A percentile compares a stretch with the other conserved stretches of the same genome.
phyloP scores from a whole-genome alignment of 495 filamentous ascomycete genomes.

The Penicillium daleae region DNA sequence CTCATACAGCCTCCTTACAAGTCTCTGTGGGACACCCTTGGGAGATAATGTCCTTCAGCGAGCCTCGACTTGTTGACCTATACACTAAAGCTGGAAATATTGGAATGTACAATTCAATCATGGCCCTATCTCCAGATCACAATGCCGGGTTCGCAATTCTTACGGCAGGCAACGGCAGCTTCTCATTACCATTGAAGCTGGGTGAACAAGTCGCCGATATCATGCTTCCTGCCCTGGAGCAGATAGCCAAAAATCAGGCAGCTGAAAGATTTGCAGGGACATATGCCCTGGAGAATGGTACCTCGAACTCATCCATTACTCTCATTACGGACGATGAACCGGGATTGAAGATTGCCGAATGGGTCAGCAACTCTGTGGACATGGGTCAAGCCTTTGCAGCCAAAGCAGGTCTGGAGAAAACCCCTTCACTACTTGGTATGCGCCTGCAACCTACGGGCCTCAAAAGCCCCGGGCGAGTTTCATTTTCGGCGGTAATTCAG shows the following conservation, averaged over 20 bases:
- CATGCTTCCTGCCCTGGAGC: constrained; percentile 48
- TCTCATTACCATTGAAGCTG: constrained; percentile 20
- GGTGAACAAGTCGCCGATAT: constrained; percentile 37
- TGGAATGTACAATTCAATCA: constrained; percentile 44
- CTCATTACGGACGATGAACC: constrained; percentile 44
- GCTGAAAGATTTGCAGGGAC: constrained; percentile 37
- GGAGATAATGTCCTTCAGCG: constrained; percentile 47
- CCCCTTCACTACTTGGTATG: constrained; percentile 24
- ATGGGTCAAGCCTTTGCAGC: constrained; percentile 33
- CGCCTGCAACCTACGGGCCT: constrained; percentile 52
- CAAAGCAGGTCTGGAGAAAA: not conserved
- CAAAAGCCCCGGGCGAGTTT: constrained; percentile 24
- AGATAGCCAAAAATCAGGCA: constrained; percentile 46
- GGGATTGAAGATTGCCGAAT: constrained; percentile 41
- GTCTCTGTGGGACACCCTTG: constrained; percentile 57
- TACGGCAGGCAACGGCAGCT: constrained; percentile 36
- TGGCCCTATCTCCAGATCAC: constrained; percentile 55
- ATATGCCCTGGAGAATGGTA: constrained; percentile 29
- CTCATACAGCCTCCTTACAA: constrained; percentile 50
- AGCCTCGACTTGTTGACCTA: constrained; percentile 42
- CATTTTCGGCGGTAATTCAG: constrained; percentile 50
- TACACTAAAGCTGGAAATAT: constrained; percentile 59
- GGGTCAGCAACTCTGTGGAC: constrained; percentile 45
- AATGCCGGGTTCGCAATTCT: constrained; percentile 55
- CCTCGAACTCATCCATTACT: constrained; percentile 45